Percentiles rank a stretch among this genome's conserved stretches.
Evolutionary conservation across 352 stramenopile genomes (phyloP).

Genomic region (Pythium periplocum): DNA sequence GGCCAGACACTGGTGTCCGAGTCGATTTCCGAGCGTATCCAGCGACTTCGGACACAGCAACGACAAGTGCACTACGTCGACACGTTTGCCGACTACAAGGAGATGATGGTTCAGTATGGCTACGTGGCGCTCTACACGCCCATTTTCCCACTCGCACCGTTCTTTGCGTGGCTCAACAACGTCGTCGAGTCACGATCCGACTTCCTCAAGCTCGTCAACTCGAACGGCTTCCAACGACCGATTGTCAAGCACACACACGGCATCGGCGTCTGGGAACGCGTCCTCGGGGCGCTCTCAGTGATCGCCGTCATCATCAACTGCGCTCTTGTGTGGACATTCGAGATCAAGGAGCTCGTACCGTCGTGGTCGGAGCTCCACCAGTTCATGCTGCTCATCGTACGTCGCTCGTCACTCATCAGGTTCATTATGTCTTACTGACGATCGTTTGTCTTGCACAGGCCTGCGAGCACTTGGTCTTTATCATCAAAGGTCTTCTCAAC

Average conservation of each 20-base stretch:
- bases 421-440: no score
- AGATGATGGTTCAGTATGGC: constrained; percentile 89
- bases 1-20: neutral
- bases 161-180: constrained; percentile 90
- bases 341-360: constrained; percentile 45
- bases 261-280: constrained; percentile 91
- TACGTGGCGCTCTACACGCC: constrained; percentile 91
- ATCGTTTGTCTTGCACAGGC: constrained; percentile 11
- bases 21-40: constrained; percentile 26
- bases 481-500: constrained; percentile 52
- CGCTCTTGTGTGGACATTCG: constrained; percentile 84
- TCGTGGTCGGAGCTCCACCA: constrained; percentile 50
- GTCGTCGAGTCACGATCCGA: constrained; percentile 88
- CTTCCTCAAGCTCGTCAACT: constrained; percentile 89
- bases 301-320: constrained; percentile 93
- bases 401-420: constrained; percentile 2
- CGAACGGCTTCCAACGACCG: constrained; percentile 81
- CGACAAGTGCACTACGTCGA: constrained; percentile 57
- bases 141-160: constrained; percentile 87
- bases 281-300: constrained; percentile 90
- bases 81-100: constrained; percentile 70
- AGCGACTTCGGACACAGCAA: constrained; percentile 54
- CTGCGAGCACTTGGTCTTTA: constrained; percentile 54
- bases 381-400: constrained; percentile 56
- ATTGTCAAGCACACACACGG: constrained; percentile 86